Conservation (phyloP, 305 asterid species). For the Fraxinus latifolia region DNA sequence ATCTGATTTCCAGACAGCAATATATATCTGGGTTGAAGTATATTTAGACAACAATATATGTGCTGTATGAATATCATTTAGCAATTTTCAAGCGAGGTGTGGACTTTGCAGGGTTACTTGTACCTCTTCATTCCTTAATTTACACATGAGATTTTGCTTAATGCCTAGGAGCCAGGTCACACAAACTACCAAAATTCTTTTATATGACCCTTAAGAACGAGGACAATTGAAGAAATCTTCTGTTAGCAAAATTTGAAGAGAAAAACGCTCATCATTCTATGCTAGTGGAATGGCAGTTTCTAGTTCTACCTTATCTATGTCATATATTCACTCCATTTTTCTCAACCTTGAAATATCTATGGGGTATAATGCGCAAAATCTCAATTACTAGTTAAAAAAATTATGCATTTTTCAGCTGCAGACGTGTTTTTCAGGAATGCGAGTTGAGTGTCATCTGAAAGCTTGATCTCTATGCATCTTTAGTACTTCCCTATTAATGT, state of each 20-base stretch:
- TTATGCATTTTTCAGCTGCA: neutral
- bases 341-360: neutral
- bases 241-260: neutral
- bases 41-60: conserved; percentile 52
- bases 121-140: conserved; percentile 36
- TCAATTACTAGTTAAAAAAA: neutral
- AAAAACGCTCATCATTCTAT: neutral
- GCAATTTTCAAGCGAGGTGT: conserved; percentile 39
- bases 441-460: neutral
- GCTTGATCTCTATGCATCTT: neutral
- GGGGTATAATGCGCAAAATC: neutral
- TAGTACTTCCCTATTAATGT: neutral
- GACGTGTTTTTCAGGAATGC: neutral
- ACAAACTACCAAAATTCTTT: neutral
- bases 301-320: neutral
- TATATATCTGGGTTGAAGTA: conserved; percentile 85
- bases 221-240: neutral
- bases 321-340: neutral
- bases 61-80: conserved; percentile 43
- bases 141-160: conserved; percentile 41
- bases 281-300: neutral
- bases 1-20: conserved; percentile 84
- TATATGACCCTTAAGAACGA: neutral
- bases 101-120: conserved; percentile 25
- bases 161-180: conserved; percentile 24